Base-by-base conservation (phyloP, 2,329 filamentous ascomycete genomes). In the Pyrenochaeta sp. region DNA sequence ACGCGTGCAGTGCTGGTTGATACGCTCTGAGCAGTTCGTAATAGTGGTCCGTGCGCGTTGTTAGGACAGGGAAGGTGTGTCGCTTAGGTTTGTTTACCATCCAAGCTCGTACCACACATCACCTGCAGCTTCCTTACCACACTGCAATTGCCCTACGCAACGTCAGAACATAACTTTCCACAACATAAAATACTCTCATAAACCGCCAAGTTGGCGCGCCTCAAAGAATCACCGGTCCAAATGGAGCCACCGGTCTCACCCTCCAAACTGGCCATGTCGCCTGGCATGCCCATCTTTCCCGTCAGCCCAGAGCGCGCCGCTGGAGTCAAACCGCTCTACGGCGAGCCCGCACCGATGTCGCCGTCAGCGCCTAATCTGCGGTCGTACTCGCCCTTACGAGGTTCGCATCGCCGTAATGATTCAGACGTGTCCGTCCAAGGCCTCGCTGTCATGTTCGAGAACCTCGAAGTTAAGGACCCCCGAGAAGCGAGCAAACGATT, bases 381-480 rank as follows among this genome's bases (percentile, higher is more conserved):
- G 48, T 37, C 17, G 42, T 45, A 31, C 50, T 69, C 68, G 20
- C 69, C 69, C 10, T 49, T 67, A 18, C 57, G 67, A 14, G 23
- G 27, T 2, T 61, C 61, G 40, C 72, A 74, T 52, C 56, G 67
- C 17, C 66, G 75, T 29, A 76, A 69, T 53, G 72, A 73, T 56
- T 77, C 73, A 17, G 72, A 75, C 35, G 64, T 72, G 17, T 72
- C 71, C 23, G 75, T 77, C 14, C 72, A 72, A 33, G 78, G 78
- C 35, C 75, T 82, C 68, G 88, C 90, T 58, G 87, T 85, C 68
- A 89, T 90, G 74, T 91, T 91, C 75, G 90, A 91, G 77, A 84
- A 81, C 51, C 80, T 91, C 31, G 83, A 87, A 51, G 77, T 82
- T 51, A 78, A 78, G 67, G 80, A 82, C 64, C 73, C 74, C 49